Conservation (phyloP, 1,284 basidiomycete genomes). For the Fomitopsis betulina region DNA sequence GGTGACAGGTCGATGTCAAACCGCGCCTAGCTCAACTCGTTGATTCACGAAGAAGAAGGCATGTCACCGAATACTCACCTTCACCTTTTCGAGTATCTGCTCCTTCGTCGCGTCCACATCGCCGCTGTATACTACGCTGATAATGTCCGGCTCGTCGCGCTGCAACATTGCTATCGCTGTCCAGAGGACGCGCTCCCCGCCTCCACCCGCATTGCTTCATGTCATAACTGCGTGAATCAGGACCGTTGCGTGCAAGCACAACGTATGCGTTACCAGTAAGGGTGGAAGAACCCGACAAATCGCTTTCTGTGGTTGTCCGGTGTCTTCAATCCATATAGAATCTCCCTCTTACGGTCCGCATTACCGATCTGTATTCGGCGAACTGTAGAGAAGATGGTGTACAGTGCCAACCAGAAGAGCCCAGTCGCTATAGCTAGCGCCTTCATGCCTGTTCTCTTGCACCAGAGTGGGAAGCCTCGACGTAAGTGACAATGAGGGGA, state of each 20-base stretch:
- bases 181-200: slow-evolving; percentile 96
- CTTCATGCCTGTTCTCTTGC: not conserved
- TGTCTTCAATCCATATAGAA: slow-evolving; percentile 7
- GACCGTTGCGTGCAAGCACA: slow-evolving; percentile 7
- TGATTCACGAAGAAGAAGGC: not conserved
- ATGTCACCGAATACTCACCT: slow-evolving; percentile 42
- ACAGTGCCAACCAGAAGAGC: not conserved
- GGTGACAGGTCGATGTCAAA: slow-evolving; percentile 80
- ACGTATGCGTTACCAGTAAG: slow-evolving; percentile 73
- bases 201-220: slow-evolving; percentile 90
- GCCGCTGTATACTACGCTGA: slow-evolving; percentile 91
- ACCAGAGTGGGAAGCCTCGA: not conserved
- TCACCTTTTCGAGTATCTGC: slow-evolving; percentile 79
- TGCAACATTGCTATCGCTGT: slow-evolving; percentile 84
- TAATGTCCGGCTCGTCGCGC: slow-evolving; percentile 58
- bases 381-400: not conserved
- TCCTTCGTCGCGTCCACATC: slow-evolving; percentile 79
- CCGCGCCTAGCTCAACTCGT: slow-evolving; percentile 47
- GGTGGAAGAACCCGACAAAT: slow-evolving; percentile 90
- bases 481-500: not conserved
- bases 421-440: not conserved
- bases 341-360: not conserved
- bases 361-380: not conserved
- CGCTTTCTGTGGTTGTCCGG: slow-evolving; percentile 24
- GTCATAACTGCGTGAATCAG: slow-evolving; percentile 33